Base-by-base conservation (phyloP, 768 basidiomycete genomes). In the Tylopilus intermedius region DNA sequence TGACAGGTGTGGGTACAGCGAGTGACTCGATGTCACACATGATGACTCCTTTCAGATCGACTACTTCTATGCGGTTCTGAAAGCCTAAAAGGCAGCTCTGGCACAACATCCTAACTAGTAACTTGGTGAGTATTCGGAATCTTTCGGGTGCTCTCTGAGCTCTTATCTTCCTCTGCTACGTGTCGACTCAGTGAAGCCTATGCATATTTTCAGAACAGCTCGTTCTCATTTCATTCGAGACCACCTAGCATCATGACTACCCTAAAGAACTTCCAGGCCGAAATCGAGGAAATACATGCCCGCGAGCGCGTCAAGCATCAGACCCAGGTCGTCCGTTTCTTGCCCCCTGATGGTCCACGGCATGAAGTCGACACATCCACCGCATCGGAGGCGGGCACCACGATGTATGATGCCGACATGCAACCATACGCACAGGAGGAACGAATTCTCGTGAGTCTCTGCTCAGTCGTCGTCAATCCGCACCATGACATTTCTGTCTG, bases 221-320 rank as follows among this genome's bases (percentile, higher is more conserved):
- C 30, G 37, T 8, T 40, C 32, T 45, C 38, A 50, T 47, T 29
- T 33, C 37, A 46, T 46, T 24, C 27, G 42, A 47, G 35, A 46
- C 29, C 37, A 52, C 45, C 45, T 14, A 2, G 21, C 42, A 0
- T 11, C 45, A 72, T 73, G 71, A 62, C 69, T 37, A 57, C 67
- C 18, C 58, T 74, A 45, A 64, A 62, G 37, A 67, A 54, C 55
- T 74, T 74, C 59, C 88, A 91, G 68, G 77, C 70, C 61, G 87
- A 89, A 70, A 91, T 90, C 55, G 83, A 90, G 56, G 80, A 86
- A 58, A 86, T 90, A 61, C 81, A 82, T 53, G 74, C 78, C 59
- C 80, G 83, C 46, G 86, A 89, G 68, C 71, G 81, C 42, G 71
- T 76, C 29, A 88, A 79, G 67, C 83, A 88, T 58, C 79, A 86